A percentile compares a stretch with the other conserved stretches of the same genome.
These are phyloP conservation scores for Suillus luteus DNA, from an alignment of 768 basidiomycete genomes.

Conservation along the genomic window DNA sequence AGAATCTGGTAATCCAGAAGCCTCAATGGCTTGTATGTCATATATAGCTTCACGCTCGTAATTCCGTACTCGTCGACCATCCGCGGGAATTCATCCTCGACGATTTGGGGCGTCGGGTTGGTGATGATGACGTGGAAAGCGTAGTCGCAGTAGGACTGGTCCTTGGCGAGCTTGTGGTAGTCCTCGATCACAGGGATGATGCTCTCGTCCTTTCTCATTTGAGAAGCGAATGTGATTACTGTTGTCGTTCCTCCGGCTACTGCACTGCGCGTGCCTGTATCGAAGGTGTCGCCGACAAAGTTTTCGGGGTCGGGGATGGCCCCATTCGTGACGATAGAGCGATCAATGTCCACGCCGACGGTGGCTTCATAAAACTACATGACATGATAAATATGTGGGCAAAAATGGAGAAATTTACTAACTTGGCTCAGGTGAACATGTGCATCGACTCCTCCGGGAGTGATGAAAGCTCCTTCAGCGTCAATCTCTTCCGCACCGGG, in stretches of 20 bases:
- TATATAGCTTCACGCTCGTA: constrained; percentile 38
- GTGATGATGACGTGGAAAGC: constrained; percentile 38
- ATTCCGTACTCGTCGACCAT: constrained; percentile 37
- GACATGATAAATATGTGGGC: not conserved
- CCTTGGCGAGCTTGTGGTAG: constrained; percentile 35
- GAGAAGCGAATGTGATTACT: constrained; percentile 38
- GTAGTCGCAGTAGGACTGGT: constrained; percentile 35
- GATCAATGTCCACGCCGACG: constrained; percentile 10
- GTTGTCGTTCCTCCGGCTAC: constrained; percentile 38
- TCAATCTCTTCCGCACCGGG: constrained; percentile 33
- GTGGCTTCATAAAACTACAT: constrained; percentile 11
- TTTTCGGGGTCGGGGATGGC: constrained; percentile 13
- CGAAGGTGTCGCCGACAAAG: constrained; percentile 34
- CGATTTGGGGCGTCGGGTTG: constrained; percentile 33
- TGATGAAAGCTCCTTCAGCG: constrained; percentile 37
- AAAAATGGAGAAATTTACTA: not conserved
- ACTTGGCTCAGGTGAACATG: constrained; percentile 39
- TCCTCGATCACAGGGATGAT: constrained; percentile 32
- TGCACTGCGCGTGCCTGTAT: constrained; percentile 33
- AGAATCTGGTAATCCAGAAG: constrained; percentile 36
- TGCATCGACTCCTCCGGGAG: constrained; percentile 38
- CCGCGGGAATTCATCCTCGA: constrained; percentile 34
- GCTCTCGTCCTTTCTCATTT: constrained; percentile 23
- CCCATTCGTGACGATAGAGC: constrained; percentile 11
- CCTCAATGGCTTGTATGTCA: constrained; percentile 37